Percentiles rank a stretch among this genome's conserved stretches.
phyloP scores from a whole-genome alignment of 2,329 filamentous ascomycete genomes.

The Neofusicoccum kwambonambiense region DNA sequence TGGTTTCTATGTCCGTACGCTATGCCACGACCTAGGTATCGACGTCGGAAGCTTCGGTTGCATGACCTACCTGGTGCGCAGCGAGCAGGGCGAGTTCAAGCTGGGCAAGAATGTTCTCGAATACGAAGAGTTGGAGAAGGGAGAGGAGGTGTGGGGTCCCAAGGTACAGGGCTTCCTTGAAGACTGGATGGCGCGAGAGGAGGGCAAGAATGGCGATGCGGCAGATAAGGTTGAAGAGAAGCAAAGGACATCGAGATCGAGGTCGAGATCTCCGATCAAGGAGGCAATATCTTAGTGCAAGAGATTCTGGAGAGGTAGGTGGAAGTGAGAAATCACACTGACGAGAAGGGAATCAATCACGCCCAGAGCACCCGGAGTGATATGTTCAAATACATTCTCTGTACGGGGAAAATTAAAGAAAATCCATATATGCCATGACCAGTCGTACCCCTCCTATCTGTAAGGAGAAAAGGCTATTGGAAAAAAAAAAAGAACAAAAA shows the following conservation, averaged over 20 bases:
- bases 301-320: background rate
- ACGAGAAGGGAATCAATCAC: background rate
- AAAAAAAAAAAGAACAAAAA: background rate
- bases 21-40: conserved; percentile 86
- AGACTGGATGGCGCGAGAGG: conserved; percentile 48
- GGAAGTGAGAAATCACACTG: background rate
- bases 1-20: conserved; percentile 92
- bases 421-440: background rate
- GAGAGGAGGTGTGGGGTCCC: conserved; percentile 79
- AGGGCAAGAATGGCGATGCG: conserved; percentile 20
- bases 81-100: conserved; percentile 76
- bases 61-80: conserved; percentile 82
- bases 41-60: conserved; percentile 78
- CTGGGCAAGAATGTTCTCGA: conserved; percentile 74
- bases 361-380: too few species aligned
- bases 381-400: too few species aligned
- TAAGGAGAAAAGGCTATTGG: background rate
- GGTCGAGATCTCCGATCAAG: background rate
- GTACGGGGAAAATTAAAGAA: background rate
- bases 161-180: conserved; percentile 63
- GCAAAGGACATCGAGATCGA: background rate
- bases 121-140: conserved; percentile 71
- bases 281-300: background rate
- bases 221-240: conserved; percentile 18
- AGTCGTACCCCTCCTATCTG: background rate